Percentiles rank a stretch among this genome's conserved stretches.
These are phyloP conservation scores for Musa beccarii DNA, from an alignment of 176 grass and related monocot genomes.

Conservation along the genomic window DNA sequence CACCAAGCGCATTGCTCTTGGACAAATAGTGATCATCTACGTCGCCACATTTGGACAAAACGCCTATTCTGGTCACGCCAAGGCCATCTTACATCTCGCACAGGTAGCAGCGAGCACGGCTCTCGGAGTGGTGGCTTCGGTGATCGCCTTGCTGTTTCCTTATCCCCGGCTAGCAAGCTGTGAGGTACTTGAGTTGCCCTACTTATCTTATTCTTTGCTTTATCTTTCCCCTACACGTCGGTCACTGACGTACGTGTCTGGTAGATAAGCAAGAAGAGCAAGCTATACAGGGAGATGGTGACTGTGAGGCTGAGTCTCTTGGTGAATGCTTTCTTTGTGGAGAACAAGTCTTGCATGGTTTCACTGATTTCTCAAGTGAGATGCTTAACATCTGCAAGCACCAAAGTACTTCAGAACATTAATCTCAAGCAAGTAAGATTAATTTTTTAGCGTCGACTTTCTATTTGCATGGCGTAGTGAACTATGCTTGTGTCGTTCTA, in stretches of 20 bases:
- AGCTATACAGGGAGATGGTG: constrained; percentile 39
- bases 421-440: constrained; percentile 39
- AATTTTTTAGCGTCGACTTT: too few relatives aligned
- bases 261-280: constrained; percentile 37
- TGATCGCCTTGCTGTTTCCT: constrained; percentile 49
- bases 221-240: neutral
- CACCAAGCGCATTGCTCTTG: constrained; percentile 69
- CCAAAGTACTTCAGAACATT: constrained; percentile 30
- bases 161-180: constrained; percentile 44
- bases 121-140: constrained; percentile 42
- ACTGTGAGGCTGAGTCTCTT: constrained; percentile 46
- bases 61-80: neutral
- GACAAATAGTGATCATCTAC: constrained; percentile 71
- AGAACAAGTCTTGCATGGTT: constrained; percentile 26
- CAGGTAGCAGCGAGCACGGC: constrained; percentile 63
- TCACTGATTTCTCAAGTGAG: constrained; percentile 39
- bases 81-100: constrained; percentile 37
- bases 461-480: neutral
- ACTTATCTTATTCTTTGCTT: neutral
- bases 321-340: constrained; percentile 34
- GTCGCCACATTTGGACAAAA: constrained; percentile 34
- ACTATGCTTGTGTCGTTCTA: neutral
- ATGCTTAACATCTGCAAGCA: constrained; percentile 36
- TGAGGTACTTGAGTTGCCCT: constrained; percentile 23
- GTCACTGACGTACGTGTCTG: neutral